phyloP scores from a whole-genome alignment of 352 stramenopile genomes.

The Globisporangium parvum region DNA sequence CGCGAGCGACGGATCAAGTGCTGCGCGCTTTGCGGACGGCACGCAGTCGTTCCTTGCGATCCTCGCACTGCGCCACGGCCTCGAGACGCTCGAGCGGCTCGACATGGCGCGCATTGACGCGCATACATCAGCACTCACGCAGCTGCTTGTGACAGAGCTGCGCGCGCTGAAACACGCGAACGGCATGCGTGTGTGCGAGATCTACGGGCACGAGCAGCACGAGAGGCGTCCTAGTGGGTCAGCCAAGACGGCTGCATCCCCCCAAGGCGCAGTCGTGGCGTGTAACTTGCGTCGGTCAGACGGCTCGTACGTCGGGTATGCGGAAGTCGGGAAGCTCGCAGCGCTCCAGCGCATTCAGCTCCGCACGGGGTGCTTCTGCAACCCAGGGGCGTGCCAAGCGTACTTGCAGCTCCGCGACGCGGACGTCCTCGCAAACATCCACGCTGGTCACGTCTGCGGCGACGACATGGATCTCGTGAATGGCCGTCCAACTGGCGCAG shows the following conservation, averaged over 20 bases:
- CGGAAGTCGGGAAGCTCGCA: conserved; percentile 60
- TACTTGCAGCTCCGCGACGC: conserved; percentile 49
- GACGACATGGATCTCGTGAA: conserved; percentile 67
- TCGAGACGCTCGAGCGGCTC: conserved; percentile 37
- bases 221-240: not conserved
- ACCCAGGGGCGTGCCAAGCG: conserved; percentile 66
- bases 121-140: conserved; percentile 42
- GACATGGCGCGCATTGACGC: conserved; percentile 36
- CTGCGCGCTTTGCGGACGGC: conserved; percentile 45
- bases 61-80: conserved; percentile 44
- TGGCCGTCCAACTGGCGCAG: conserved; percentile 52
- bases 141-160: conserved; percentile 31
- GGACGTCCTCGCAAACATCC: conserved; percentile 47
- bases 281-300: conserved; percentile 61
- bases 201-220: conserved; percentile 59
- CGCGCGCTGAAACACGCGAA: conserved; percentile 49
- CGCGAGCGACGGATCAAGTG: conserved; percentile 1
- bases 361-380: conserved; percentile 76
- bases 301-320: conserved; percentile 59
- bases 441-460: conserved; percentile 60
- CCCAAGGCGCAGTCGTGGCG: conserved; percentile 41
- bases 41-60: conserved; percentile 68
- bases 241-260: not conserved
- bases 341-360: conserved; percentile 63
- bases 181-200: conserved; percentile 26